phyloP scores from a whole-genome alignment of 352 stramenopile genomes.

The Pythium biforme region DNA sequence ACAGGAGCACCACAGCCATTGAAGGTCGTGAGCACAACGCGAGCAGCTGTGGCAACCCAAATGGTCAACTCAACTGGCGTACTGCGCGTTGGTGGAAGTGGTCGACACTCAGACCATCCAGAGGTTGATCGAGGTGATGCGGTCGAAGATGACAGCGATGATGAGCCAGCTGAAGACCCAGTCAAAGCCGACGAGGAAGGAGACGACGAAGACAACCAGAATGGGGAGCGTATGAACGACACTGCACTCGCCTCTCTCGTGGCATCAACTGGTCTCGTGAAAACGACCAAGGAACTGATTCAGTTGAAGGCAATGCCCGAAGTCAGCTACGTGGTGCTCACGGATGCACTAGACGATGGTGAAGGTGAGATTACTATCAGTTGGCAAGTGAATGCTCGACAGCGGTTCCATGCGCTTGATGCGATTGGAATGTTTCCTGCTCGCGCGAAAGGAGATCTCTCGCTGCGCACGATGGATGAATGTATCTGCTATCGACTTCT shows the following conservation, averaged over 20 bases:
- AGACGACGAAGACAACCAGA: slow-evolving; percentile 17
- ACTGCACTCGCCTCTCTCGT: slow-evolving; percentile 26
- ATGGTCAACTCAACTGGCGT: neutral
- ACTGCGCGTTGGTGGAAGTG: neutral
- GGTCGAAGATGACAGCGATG: slow-evolving; percentile 18
- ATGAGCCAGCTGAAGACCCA: slow-evolving; percentile 15
- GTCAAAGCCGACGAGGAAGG: slow-evolving; percentile 24
- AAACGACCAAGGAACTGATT: slow-evolving; percentile 40
- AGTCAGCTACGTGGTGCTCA: slow-evolving; percentile 52
- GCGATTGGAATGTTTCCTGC: slow-evolving; percentile 61
- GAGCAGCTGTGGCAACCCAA: neutral
- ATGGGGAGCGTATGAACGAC: slow-evolving; percentile 4
- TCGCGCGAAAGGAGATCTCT: slow-evolving; percentile 30
- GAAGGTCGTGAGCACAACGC: neutral
- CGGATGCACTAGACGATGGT: slow-evolving; percentile 40
- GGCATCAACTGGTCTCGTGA: slow-evolving; percentile 27
- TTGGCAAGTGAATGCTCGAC: slow-evolving; percentile 51
- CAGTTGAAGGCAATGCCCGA: slow-evolving; percentile 46
- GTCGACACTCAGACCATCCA: slow-evolving; percentile 15
- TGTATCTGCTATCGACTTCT: slow-evolving; percentile 60
- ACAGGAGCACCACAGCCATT: neutral
- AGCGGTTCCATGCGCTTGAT: slow-evolving; percentile 56
- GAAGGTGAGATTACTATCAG: slow-evolving; percentile 58
- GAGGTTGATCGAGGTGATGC: slow-evolving; percentile 10
- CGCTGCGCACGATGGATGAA: slow-evolving; percentile 43